A percentile compares a stretch with the other conserved stretches of the same genome.
phyloP scores from a whole-genome alignment of 768 basidiomycete genomes.

The Clitopilus hobsonii region DNA sequence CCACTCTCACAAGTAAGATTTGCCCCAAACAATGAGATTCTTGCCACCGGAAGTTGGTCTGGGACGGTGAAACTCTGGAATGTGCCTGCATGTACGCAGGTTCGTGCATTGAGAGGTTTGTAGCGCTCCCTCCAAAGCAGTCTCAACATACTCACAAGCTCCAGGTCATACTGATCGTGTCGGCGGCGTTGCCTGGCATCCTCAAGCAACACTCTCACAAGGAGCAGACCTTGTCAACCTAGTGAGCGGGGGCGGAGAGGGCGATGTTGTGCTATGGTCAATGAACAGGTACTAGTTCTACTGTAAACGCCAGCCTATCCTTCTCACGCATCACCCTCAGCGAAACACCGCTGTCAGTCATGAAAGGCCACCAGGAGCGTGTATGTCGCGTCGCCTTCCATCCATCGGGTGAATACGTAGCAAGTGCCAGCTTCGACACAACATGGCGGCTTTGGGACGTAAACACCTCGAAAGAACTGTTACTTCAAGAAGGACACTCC shows the following conservation, averaged over 20 bases:
- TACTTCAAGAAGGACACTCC: constrained; percentile 94
- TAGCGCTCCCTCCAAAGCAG: not conserved
- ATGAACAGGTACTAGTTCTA: constrained; percentile 63
- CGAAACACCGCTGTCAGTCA: constrained; percentile 77
- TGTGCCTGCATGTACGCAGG: constrained; percentile 82
- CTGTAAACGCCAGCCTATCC: not conserved
- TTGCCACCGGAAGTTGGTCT: constrained; percentile 96
- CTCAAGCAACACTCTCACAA: constrained; percentile 77
- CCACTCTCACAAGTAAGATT: constrained; percentile 94
- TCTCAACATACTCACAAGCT: constrained; percentile 7
- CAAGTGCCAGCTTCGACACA: constrained; percentile 94
- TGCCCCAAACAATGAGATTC: constrained; percentile 81
- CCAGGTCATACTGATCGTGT: constrained; percentile 86
- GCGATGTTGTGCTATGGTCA: constrained; percentile 84
- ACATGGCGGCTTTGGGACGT: constrained; percentile 99
- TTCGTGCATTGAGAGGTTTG: constrained; percentile 70
- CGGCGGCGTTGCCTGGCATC: constrained; percentile 98
- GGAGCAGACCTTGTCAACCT: constrained; percentile 68
- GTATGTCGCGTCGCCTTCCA: constrained; percentile 96
- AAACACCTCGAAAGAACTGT: constrained; percentile 69
- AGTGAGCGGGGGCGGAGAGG: constrained; percentile 88
- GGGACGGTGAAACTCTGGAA: constrained; percentile 95
- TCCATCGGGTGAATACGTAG: constrained; percentile 90
- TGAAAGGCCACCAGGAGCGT: constrained; percentile 87
- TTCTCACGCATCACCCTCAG: constrained; percentile 31